Percentiles rank a stretch among this genome's conserved stretches.
phyloP scores from a whole-genome alignment of 2,329 filamentous ascomycete species.

The Talaromyces sp. region DNA sequence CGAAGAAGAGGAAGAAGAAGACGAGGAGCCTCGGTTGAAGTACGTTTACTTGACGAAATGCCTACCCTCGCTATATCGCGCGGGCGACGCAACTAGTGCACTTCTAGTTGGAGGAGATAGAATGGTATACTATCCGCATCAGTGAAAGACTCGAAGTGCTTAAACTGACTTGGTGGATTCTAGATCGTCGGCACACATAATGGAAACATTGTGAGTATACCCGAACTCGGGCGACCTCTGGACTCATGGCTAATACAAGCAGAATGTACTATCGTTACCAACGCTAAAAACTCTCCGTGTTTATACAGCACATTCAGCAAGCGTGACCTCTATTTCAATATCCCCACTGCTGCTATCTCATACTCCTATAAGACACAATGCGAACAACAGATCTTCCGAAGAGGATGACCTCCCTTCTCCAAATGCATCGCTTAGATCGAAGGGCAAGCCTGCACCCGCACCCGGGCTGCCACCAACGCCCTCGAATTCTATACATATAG shows the following conservation, averaged over 20 bases:
- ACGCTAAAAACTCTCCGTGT: slow-evolving; percentile 75
- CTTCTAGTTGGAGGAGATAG: slow-evolving; percentile 93
- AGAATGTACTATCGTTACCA: slow-evolving; percentile 85
- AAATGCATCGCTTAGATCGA: slow-evolving; percentile 30
- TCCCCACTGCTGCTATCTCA: slow-evolving; percentile 74
- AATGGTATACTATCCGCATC: slow-evolving; percentile 62
- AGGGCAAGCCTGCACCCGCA: slow-evolving; percentile 27
- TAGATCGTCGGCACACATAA: slow-evolving; percentile 93
- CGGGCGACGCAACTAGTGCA: slow-evolving; percentile 89
- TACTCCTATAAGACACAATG: slow-evolving; percentile 41
- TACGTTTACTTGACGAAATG: slow-evolving; percentile 82
- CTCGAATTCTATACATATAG: slow-evolving; percentile 89
- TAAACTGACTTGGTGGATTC: slow-evolving; percentile 31
- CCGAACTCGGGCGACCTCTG: neutral
- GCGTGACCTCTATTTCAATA: slow-evolving; percentile 82
- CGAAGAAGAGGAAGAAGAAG: slow-evolving; percentile 69
- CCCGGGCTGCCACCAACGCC: slow-evolving; percentile 63
- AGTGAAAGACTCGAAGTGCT: slow-evolving; percentile 6
- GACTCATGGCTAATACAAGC: slow-evolving; percentile 9
- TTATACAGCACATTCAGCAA: slow-evolving; percentile 91
- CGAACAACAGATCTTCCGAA: slow-evolving; percentile 29
- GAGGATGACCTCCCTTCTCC: slow-evolving; percentile 30
- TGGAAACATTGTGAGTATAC: slow-evolving; percentile 76
- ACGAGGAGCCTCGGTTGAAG: slow-evolving; percentile 92
- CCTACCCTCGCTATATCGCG: slow-evolving; percentile 78